These are phyloP conservation scores for Phanerodontia chrysosporium DNA, from an alignment of 768 basidiomycete species.

Conservation along the genomic window DNA sequence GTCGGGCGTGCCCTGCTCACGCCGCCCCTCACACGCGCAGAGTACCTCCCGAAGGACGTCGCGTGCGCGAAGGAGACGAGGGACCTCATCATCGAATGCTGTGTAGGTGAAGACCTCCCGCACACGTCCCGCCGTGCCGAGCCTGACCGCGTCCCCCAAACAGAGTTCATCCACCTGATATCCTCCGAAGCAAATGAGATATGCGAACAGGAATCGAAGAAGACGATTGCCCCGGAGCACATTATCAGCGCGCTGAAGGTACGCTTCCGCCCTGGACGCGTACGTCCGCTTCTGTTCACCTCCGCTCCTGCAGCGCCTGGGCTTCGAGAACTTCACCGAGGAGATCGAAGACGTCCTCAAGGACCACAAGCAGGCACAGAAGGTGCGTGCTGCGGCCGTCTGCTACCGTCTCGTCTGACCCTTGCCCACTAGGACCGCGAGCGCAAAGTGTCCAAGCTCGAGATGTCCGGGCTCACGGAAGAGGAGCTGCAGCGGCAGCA, in stretches of 20 bases:
- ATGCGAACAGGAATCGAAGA: conserved; percentile 96
- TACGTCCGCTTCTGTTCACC: not conserved
- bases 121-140: conserved; percentile 3
- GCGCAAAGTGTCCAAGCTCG: conserved; percentile 88
- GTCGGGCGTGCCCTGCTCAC: too few relatives aligned
- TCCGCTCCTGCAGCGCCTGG: conserved; percentile 59
- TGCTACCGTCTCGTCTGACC: not conserved
- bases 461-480: conserved; percentile 83
- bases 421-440: conserved; percentile 66
- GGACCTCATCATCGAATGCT: conserved; percentile 96
- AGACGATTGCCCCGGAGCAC: conserved; percentile 98
- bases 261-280: conserved; percentile 15
- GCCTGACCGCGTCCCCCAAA: not conserved
- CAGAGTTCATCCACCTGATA: conserved; percentile 97
- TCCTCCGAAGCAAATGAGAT: conserved; percentile 98
- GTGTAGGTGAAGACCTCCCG: conserved; percentile 81
- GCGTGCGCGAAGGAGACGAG: conserved; percentile 93
- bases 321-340: conserved; percentile 85
- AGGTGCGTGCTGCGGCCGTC: conserved; percentile 47
- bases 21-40: conserved; percentile 26
- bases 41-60: conserved; percentile 84
- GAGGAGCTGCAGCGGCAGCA: conserved; percentile 87
- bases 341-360: conserved; percentile 92
- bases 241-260: conserved; percentile 91
- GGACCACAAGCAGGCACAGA: conserved; percentile 94